phyloP scores from a whole-genome alignment of 2,329 filamentous ascomycete genomes.

The Ceratocystis alfenasii region DNA sequence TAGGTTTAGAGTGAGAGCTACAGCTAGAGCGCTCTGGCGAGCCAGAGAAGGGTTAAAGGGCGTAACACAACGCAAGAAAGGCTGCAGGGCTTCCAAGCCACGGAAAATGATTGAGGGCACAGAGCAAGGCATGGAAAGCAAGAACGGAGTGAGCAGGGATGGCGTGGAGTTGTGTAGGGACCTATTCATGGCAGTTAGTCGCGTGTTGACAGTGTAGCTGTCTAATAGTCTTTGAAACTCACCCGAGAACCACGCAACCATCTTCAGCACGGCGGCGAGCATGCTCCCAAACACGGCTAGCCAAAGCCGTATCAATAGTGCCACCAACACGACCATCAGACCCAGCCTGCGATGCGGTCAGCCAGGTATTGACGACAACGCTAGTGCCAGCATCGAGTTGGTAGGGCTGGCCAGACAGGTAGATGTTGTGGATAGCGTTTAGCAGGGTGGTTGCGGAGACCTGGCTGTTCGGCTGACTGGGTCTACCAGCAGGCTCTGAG shows the following conservation, averaged over 20 bases:
- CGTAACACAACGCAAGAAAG: constrained; percentile 78
- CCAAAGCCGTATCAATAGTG: constrained; percentile 68
- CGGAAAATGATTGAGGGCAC: constrained; percentile 66
- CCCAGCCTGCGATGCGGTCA: constrained; percentile 62
- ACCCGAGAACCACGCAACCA: constrained; percentile 84
- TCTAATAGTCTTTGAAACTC: constrained; percentile 29
- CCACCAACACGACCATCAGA: constrained; percentile 59
- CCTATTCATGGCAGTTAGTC: constrained; percentile 34
- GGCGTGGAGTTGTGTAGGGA: constrained; percentile 83
- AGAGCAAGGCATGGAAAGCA: constrained; percentile 66
- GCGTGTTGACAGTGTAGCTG: not conserved
- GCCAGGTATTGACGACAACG: constrained; percentile 89
- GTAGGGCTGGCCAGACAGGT: constrained; percentile 71
- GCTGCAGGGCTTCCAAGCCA: constrained; percentile 67
- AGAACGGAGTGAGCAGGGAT: constrained; percentile 69
- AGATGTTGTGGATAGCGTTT: constrained; percentile 83
- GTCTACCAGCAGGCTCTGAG: constrained; percentile 46
- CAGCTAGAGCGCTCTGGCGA: constrained; percentile 67
- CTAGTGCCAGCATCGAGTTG: constrained; percentile 80
- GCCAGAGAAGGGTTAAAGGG: constrained; percentile 78
- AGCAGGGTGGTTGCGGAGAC: constrained; percentile 87
- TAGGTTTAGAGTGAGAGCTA: constrained; percentile 71
- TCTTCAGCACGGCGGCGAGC: constrained; percentile 88
- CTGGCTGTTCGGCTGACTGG: constrained; percentile 50
- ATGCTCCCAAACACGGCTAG: constrained; percentile 86